phyloP scores from a whole-genome alignment of 2,329 filamentous ascomycete genomes.

The Fusarium sp. region DNA sequence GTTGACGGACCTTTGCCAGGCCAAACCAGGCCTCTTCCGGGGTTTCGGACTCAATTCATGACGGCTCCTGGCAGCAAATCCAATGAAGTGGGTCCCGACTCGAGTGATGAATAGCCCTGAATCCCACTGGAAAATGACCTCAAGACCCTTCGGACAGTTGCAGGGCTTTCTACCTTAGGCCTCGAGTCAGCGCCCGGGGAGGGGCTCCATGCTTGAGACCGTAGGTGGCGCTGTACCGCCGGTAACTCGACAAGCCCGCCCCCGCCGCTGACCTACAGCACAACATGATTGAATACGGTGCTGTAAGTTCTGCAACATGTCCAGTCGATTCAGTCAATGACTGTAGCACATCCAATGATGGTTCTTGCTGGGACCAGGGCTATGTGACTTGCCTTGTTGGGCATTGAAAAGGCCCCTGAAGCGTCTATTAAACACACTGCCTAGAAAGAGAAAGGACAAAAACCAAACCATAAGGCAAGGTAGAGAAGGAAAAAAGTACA shows the following conservation, averaged over 20 bases:
- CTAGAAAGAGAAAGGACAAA: background rate
- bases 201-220: slow-evolving; percentile 1
- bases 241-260: background rate
- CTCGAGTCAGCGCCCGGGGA: slow-evolving; percentile 25
- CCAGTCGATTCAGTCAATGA: slow-evolving; percentile 20
- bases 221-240: slow-evolving; percentile 1
- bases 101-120: slow-evolving; percentile 27
- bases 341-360: slow-evolving; percentile 2
- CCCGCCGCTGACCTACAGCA: slow-evolving; percentile 9
- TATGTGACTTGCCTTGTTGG: slow-evolving; percentile 1
- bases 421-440: slow-evolving; percentile 2
- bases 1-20: slow-evolving; percentile 19
- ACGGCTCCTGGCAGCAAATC: slow-evolving; percentile 25
- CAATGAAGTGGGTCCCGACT: slow-evolving; percentile 12
- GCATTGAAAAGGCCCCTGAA: slow-evolving; percentile 4
- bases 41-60: slow-evolving; percentile 35
- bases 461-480: background rate
- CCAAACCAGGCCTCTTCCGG: slow-evolving; percentile 16
- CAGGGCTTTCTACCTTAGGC: slow-evolving; percentile 1
- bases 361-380: slow-evolving; percentile 3
- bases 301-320: slow-evolving; percentile 10
- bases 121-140: slow-evolving; percentile 31
- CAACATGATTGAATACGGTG: slow-evolving; percentile 6
- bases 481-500: background rate
- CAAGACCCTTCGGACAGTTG: slow-evolving; percentile 7